These are phyloP conservation scores for Populus hybrid DNA, from an alignment of 441 rosid genomes.

Conservation along the genomic window DNA sequence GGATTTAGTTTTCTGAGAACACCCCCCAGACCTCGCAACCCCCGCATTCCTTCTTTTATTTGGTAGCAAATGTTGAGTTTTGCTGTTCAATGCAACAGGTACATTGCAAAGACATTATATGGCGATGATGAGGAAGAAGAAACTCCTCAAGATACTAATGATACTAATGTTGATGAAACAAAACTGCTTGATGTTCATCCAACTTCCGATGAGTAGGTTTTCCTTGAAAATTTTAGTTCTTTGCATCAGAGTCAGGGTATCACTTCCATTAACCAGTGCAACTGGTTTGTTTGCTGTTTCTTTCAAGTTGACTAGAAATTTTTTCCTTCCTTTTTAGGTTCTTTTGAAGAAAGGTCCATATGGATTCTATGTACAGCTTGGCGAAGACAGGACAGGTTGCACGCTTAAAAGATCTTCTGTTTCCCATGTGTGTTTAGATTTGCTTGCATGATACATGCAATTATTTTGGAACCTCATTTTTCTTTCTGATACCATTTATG, in stretches of 20 bases:
- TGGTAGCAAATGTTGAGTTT: conserved; percentile 16
- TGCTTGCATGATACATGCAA: neutral
- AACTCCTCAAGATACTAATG: conserved; percentile 37
- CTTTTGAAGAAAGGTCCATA: conserved; percentile 92
- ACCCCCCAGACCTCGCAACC: too few species aligned
- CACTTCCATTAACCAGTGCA: neutral
- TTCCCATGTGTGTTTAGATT: conserved; percentile 53
- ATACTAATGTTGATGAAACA: conserved; percentile 53
- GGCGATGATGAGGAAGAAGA: conserved; percentile 69
- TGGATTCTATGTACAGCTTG: conserved; percentile 91
- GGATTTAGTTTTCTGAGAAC: neutral
- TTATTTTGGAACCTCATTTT: neutral
- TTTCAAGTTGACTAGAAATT: neutral
- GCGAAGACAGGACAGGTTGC: conserved; percentile 76
- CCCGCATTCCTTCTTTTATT: neutral
- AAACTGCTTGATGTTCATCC: conserved; percentile 82
- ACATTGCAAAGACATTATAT: conserved; percentile 75
- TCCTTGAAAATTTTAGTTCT: conserved; percentile 17
- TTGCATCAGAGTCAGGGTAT: neutral
- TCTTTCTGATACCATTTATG: neutral
- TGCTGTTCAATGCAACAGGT: conserved; percentile 43
- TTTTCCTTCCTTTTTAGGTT: conserved; percentile 40
- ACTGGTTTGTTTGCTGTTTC: neutral
- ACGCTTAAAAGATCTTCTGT: conserved; percentile 75
- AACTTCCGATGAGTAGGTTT: conserved; percentile 84